phyloP scores from a whole-genome alignment of 1,139 yeast genomes.

The Arxiozyma slooffiae region DNA sequence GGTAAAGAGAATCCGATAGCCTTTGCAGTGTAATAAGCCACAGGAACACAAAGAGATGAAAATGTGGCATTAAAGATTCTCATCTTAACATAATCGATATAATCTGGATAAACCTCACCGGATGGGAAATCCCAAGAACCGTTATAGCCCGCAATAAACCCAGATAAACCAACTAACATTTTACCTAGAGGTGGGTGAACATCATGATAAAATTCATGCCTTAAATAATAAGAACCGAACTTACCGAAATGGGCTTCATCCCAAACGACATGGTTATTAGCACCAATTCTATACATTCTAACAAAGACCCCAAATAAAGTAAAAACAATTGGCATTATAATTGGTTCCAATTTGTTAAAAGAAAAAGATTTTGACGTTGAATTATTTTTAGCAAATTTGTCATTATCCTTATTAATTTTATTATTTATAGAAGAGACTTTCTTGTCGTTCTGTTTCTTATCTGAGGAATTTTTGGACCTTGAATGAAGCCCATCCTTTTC shows the following conservation, averaged over 20 bases:
- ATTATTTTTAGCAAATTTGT: neutral
- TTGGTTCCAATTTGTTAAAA: conserved; percentile 2
- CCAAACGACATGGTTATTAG: conserved; percentile 73
- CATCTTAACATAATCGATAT: conserved; percentile 82
- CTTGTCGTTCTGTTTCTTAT: neutral
- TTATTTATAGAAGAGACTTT: neutral
- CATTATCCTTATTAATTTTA: neutral
- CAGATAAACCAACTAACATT: conserved; percentile 92
- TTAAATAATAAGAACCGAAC: conserved; percentile 85
- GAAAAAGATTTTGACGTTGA: neutral
- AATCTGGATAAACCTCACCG: conserved; percentile 77
- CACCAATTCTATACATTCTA: conserved; percentile 68
- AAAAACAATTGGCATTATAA: conserved; percentile 46
- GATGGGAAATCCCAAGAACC: conserved; percentile 94
- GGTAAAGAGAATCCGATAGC: conserved; percentile 71
- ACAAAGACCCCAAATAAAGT: conserved; percentile 61
- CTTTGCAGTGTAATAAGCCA: conserved; percentile 86
- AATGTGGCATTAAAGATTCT: conserved; percentile 86
- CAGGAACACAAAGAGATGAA: conserved; percentile 82
- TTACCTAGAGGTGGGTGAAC: conserved; percentile 98
- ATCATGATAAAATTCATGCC: conserved; percentile 93
- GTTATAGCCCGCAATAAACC: conserved; percentile 87
- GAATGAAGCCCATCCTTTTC: conserved; percentile 2
- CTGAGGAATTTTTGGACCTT: neutral
- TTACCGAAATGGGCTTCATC: conserved; percentile 97